These are phyloP conservation scores for Trichoderma gamsii DNA, from an alignment of 495 filamentous ascomycete genomes.

Conservation along the genomic window DNA sequence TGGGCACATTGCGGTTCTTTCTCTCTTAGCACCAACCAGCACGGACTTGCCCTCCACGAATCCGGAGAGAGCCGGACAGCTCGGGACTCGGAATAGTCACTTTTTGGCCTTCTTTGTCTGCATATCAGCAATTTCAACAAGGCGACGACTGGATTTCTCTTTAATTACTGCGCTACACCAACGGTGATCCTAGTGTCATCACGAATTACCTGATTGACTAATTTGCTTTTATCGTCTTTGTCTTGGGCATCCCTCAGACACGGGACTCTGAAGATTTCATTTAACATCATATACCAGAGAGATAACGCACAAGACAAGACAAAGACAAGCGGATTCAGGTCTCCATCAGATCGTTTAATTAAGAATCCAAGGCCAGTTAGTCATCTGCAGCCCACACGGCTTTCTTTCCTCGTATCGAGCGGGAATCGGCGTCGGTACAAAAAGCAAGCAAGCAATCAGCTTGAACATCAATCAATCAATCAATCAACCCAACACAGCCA, in stretches of 20 bases:
- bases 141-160: too few relatives aligned
- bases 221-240: not conserved
- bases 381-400: not conserved
- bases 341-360: not conserved
- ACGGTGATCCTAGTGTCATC: too few relatives aligned
- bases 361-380: too few relatives aligned
- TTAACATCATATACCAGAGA: not conserved
- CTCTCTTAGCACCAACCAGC: not conserved
- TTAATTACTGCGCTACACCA: too few relatives aligned
- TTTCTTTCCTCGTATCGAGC: too few relatives aligned
- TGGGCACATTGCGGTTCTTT: not conserved
- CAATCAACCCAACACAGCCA: not conserved
- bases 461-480: not conserved
- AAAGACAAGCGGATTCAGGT: not conserved
- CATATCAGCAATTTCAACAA: too few relatives aligned
- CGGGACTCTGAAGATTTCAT: not conserved
- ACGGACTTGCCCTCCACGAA: not conserved
- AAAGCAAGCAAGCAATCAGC: not conserved
- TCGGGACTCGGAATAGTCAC: not conserved
- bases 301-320: not conserved
- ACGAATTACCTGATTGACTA: too few relatives aligned
- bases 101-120: too few relatives aligned
- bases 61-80: not conserved
- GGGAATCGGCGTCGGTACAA: too few relatives aligned
- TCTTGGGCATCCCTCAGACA: conserved; percentile 6